Base-by-base conservation (phyloP, 2,329 filamentous ascomycete genomes). In the Seiridium cupressi region DNA sequence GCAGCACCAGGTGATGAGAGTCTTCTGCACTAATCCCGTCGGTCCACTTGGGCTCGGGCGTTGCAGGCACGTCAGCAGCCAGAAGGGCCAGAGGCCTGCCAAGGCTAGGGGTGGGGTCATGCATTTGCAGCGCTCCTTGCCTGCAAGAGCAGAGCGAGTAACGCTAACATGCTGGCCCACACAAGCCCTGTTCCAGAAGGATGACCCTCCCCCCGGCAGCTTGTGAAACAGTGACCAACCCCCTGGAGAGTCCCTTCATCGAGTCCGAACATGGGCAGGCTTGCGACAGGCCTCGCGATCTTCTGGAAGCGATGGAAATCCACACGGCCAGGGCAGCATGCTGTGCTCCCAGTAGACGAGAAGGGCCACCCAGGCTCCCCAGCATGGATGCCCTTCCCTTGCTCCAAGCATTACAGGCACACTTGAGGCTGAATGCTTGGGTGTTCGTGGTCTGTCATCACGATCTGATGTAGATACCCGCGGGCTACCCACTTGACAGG, bases 181-280 rank as follows among this genome's bases (percentile, higher is more conserved):
- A 63, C 64, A 67, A 67, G 66, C 66, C 69, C 69, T 75, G 73
- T 73, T 71, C 71, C 73, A 73, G 70, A 70, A 68, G 69, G 69
- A 65, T 65, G 63, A 63, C 65, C 7, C 18, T 26, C 18, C 18
- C 72, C 77, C 78, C 70, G 72, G 75, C 72, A 73, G 69, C 68
- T 79, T 74, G 77, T 83, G 81, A 84, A 84, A 84, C 81, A 53
- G 38, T 78, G 70, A 75, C 67, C 55, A 60, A 65, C 73, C 76
- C 78, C 80, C 77, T 82, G 79, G 67, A 35, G 77, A 79, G 78
- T 77, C 74, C 78, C 71, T 70, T 65, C 65, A 65, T 62, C 51
- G 31, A 74, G 73, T 77, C 75, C 73, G 73, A 72, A 72, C 75
- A 72, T 68, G 71, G 77, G 66, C 73, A 77, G 72, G 75, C 74